Evolutionary conservation across 169 alveolate genomes (phyloP).

Genomic region (Cryptosporidium ryanae): DNA sequence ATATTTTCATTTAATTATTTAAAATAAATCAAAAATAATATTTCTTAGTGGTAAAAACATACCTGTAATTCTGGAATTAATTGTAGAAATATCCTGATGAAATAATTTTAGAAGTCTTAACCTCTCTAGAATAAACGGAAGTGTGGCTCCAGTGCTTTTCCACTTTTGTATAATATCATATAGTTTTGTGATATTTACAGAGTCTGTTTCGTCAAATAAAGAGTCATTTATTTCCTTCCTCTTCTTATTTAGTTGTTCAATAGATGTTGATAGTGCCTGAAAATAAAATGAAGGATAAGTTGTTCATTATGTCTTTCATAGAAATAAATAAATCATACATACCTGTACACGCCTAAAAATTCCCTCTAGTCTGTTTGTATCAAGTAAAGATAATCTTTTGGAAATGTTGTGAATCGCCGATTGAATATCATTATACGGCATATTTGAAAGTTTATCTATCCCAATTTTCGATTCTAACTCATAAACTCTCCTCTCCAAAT

Average conservation of each 20-base stretch:
- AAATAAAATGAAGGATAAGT: background rate
- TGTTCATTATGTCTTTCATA: background rate
- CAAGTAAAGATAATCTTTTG: constrained; percentile 77
- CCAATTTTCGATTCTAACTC: constrained; percentile 78
- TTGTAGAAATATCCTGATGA: constrained; percentile 64
- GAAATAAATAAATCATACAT: background rate
- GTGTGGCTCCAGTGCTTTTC: constrained; percentile 58
- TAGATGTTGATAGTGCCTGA: constrained; percentile 65
- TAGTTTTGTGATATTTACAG: constrained; percentile 38
- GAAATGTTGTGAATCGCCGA: constrained; percentile 78
- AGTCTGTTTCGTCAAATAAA: constrained; percentile 59
- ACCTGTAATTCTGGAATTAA: constrained; percentile 61
- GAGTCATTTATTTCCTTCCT: constrained; percentile 62
- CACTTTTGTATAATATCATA: constrained; percentile 67
- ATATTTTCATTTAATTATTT: no score
- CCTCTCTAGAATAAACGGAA: constrained; percentile 62
- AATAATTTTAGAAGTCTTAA: constrained; percentile 36
- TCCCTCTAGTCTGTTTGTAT: constrained; percentile 78
- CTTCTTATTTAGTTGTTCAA: constrained; percentile 65
- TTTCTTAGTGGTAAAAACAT: background rate
- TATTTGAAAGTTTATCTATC: constrained; percentile 76
- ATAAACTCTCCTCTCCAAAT: constrained; percentile 77
- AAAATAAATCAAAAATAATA: background rate
- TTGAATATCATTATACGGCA: constrained; percentile 80
- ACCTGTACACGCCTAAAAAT: constrained; percentile 79